Conservation (phyloP, 371 early-diverging fungal species). For the Mortierella sp. region DNA sequence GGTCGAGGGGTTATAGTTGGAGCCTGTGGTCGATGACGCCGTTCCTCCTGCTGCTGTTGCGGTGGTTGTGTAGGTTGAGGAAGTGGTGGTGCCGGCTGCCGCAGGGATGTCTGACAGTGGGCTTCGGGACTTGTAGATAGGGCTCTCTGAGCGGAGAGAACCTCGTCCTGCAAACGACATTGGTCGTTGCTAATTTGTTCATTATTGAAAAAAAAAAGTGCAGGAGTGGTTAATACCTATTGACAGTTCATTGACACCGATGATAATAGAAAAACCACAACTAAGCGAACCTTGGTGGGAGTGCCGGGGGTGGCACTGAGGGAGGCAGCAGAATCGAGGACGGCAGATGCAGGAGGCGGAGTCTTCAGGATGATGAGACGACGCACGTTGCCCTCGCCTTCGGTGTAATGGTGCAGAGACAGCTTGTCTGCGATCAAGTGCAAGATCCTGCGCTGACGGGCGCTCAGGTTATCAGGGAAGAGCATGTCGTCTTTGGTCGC, state of each 20-base stretch:
- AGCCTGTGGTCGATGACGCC: background rate
- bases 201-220: background rate
- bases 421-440: conserved; percentile 72
- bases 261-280: background rate
- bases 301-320: conserved; percentile 2
- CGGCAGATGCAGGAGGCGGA: conserved; percentile 25
- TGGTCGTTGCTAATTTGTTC: conserved; percentile 28
- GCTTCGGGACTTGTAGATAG: conserved; percentile 36
- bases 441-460: conserved; percentile 66
- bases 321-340: conserved; percentile 17
- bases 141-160: conserved; percentile 46
- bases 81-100: conserved; percentile 10
- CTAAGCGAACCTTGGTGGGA: conserved; percentile 25
- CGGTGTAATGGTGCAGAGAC: conserved; percentile 66
- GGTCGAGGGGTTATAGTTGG: conserved; percentile 36
- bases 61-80: conserved; percentile 14
- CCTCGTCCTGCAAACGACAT: conserved; percentile 56
- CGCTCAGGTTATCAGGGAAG: conserved; percentile 63
- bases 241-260: background rate
- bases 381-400: conserved; percentile 63
- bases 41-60: conserved; percentile 13
- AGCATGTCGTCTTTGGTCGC: conserved; percentile 72
- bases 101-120: conserved; percentile 35
- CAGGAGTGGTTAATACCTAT: no score
- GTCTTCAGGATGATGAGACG: conserved; percentile 50